Base-by-base conservation (phyloP, 2,329 filamentous ascomycete species). In the Monosporascus sp. region DNA sequence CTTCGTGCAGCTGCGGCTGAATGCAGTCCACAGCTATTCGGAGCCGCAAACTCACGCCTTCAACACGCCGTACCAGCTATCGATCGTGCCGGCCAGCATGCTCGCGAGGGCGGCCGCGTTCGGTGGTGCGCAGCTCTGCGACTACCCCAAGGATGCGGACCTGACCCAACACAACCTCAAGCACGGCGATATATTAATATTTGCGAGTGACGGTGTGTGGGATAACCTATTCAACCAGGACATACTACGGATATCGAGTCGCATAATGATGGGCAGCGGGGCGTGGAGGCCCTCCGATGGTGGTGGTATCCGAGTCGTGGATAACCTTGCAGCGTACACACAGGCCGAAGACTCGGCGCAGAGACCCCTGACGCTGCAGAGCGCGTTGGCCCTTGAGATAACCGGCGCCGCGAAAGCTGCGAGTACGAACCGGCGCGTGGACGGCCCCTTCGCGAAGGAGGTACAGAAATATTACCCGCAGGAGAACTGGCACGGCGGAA, bases 11-110 rank as follows among this genome's bases (percentile, higher is more conserved):
- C 78, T 97, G 55, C 85, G 91, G 15, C 81, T 90, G 25, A 95
- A 93, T 60, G 90, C 88, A 15, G 89, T 99, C 34, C 87, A 94
- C 68, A 82, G 87, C 52, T 86, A 85, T 65, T 96, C 91, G 2
- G 82, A 85, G 47, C 88, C 90, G 24, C 94, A 99, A 71, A 97
- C 91, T 1, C 94, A 99, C 70, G 91, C 87, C 44, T 99, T 99
- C 80, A 99, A 99, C 71, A 97, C 94, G 0, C 94, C 94, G 0
- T 99, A 89, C 67, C 94, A 99, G 70, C 81, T 99, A 41, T 93
- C 90, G 51, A 85, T 96, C 50, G 86, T 97, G 7, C 93, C 94
- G 1, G 82, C 87, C 3, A 83, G 82, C 61, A 86, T 96, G 72
- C 81, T 90, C 52, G 82, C 84, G 22, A 89, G 94, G 63, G 87